Conservation (phyloP, 148 eudicot genomes). For the Fagopyrum tataricum region DNA sequence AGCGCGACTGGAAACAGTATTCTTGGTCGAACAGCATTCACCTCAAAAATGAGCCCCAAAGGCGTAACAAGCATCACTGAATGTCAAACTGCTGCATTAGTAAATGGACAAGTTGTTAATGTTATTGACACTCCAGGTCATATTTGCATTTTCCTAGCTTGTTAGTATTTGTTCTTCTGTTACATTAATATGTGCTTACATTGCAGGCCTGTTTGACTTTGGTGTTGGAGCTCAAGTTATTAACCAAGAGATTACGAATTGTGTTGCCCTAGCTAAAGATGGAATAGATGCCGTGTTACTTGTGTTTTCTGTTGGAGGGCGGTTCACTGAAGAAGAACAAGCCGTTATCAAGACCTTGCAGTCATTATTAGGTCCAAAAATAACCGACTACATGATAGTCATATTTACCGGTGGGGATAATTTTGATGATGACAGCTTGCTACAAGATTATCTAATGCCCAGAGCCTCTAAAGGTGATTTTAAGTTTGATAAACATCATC, state of each 20-base stretch:
- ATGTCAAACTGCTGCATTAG: constrained; percentile 40
- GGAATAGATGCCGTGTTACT: constrained; percentile 72
- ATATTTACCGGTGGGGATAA: constrained; percentile 68
- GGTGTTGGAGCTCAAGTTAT: constrained; percentile 40
- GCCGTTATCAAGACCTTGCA: constrained; percentile 42
- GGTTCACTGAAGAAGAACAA: constrained; percentile 57
- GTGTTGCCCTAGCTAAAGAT: constrained; percentile 66
- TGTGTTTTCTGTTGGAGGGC: constrained; percentile 50
- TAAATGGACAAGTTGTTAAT: constrained; percentile 61
- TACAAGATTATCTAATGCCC: no score
- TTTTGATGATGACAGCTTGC: no score
- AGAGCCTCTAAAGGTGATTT: no score
- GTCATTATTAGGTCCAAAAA: constrained; percentile 54
- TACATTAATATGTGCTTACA: neutral
- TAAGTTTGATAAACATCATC: no score
- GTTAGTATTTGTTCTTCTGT: neutral
- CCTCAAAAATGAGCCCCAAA: constrained; percentile 42
- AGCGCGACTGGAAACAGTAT: constrained; percentile 84
- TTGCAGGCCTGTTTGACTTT: constrained; percentile 63
- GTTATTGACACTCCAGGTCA: constrained; percentile 83
- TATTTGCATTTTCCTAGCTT: neutral
- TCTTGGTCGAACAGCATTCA: constrained; percentile 47
- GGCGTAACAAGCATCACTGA: constrained; percentile 69
- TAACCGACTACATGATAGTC: constrained; percentile 65
- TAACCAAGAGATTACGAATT: constrained; percentile 63